A percentile compares a stretch with the other conserved stretches of the same genome.
Evolutionary conservation across 768 basidiomycete genomes (phyloP).

Genomic region (Lyophyllum semitale): DNA sequence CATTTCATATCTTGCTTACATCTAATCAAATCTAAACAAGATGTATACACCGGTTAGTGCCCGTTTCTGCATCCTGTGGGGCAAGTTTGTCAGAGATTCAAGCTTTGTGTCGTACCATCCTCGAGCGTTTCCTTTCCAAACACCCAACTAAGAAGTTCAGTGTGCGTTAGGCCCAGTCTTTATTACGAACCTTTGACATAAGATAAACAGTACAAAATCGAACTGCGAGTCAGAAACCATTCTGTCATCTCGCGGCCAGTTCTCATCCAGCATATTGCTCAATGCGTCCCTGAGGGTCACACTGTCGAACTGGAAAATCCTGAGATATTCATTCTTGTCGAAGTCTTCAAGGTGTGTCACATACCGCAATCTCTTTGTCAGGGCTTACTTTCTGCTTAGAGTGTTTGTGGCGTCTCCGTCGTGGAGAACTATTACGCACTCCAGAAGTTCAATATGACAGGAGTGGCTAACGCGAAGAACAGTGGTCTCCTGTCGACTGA

Average conservation of each 20-base stretch:
- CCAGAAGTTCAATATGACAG: slow-evolving; percentile 80
- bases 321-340: slow-evolving; percentile 74
- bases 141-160: slow-evolving; percentile 46
- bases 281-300: slow-evolving; percentile 68
- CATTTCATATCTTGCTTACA: neutral
- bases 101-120: slow-evolving; percentile 54
- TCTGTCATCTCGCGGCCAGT: slow-evolving; percentile 60
- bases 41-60: slow-evolving; percentile 69
- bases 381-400: slow-evolving; percentile 40
- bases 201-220: slow-evolving; percentile 72
- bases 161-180: slow-evolving; percentile 32
- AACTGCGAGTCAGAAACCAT: slow-evolving; percentile 75
- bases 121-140: slow-evolving; percentile 53
- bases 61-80: slow-evolving; percentile 65
- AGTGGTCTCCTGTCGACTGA: slow-evolving; percentile 27
- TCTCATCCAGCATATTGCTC: slow-evolving; percentile 69
- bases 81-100: slow-evolving; percentile 74
- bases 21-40: slow-evolving; percentile 35
- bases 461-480: slow-evolving; percentile 58
- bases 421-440: slow-evolving; percentile 71
- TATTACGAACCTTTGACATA: neutral
- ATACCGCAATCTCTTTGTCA: neutral
- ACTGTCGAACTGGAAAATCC: slow-evolving; percentile 70
- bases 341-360: slow-evolving; percentile 74
- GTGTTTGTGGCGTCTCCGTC: slow-evolving; percentile 74